A percentile compares a stretch with the other conserved stretches of the same genome.
phyloP scores from a whole-genome alignment of 2,329 filamentous ascomycete species.

The Pseudogymnoascus sp. region DNA sequence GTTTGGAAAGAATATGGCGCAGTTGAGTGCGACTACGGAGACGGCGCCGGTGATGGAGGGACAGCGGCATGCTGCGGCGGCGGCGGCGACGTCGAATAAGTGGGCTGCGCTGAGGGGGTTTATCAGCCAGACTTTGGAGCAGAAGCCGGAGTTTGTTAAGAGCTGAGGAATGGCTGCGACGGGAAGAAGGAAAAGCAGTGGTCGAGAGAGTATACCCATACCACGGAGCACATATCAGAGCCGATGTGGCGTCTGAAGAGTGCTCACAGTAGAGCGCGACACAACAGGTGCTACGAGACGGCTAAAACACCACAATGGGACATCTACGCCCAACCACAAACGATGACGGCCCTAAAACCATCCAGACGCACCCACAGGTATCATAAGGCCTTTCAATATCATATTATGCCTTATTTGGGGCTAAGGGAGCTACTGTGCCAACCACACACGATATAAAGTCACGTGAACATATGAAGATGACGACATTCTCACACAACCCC shows the following conservation, averaged over 20 bases:
- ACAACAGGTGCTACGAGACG: neutral
- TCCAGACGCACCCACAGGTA: neutral
- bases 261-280: neutral
- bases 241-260: neutral
- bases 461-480: conserved; percentile 2
- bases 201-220: conserved; percentile 1
- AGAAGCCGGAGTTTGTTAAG: conserved; percentile 65
- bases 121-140: conserved; percentile 83
- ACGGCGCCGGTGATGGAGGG: conserved; percentile 25
- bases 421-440: neutral
- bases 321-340: neutral
- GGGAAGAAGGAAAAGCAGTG: neutral
- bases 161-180: conserved; percentile 12
- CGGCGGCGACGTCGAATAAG: conserved; percentile 45
- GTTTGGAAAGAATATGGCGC: conserved; percentile 77
- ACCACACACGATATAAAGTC: neutral
- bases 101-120: conserved; percentile 81
- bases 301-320: neutral
- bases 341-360: neutral
- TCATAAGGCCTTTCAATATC: neutral
- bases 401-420: neutral
- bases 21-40: conserved; percentile 44
- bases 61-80: conserved; percentile 5
- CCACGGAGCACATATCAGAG: neutral
- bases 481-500: neutral